Base-by-base conservation (phyloP, 306 rosid genomes). In the Abrus pulchellus region DNA sequence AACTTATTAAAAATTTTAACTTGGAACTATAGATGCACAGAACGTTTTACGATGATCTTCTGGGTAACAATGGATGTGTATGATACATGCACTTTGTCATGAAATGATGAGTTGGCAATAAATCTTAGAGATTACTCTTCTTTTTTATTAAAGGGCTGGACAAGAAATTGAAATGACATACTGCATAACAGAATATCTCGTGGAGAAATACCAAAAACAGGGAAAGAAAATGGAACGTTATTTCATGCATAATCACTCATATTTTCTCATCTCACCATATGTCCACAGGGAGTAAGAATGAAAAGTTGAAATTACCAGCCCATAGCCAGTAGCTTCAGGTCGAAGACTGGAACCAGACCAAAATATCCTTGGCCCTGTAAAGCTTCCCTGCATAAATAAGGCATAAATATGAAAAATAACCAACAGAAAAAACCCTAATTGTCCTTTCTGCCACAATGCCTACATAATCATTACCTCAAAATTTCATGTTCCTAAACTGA, bases 261-360 rank as follows among this genome's bases (percentile, higher is more conserved):
- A n/a, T 44, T 69, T 56, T 64, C 74, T 50, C 50, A 79, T 52
- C 52, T 36, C 72, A 56, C 59, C 68, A 76, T 43, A 34, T 73
- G 75, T 70, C 63, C 44, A 43, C 28, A 83, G 14, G 55, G 60
- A 41, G 65, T 59, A 48, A 87, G 80, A 80, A 75, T 74, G 61
- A 55, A 20, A 80, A 74, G 65, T 79, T 87, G 71, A 80, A 85
- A 72, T 88, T 89, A 95, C 99, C 97, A 95, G 97, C 63, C 99
- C 99, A 83, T 95, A 95, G 66, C 99, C 99, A 72, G 98, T 95
- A 71, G 99, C 99, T 91, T 95, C 99, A 77, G 97, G 92, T 81
- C 99, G 91, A 81, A 95, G 99, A 85, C 99, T 95, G 74, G 99
- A 90, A 57, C 99, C 99, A 89, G 99, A 93, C 95, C 98, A 93